phyloP scores from a whole-genome alignment of 129 eudicot species.

The Daucus carota region DNA sequence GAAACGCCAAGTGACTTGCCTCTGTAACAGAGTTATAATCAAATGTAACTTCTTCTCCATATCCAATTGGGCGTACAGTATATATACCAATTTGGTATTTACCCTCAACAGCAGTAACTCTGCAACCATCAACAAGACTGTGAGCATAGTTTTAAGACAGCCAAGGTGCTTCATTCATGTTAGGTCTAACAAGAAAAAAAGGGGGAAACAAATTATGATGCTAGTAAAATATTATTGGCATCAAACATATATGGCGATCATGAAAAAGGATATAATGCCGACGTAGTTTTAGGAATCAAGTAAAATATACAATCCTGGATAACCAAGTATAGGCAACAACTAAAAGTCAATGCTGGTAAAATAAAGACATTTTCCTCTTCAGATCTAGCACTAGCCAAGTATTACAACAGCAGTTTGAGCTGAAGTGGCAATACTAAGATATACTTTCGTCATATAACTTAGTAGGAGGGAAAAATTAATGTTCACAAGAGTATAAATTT shows the following conservation, averaged over 20 bases:
- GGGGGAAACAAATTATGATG: not conserved
- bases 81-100: conserved; percentile 96
- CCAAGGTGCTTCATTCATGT: not conserved
- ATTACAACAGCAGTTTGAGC: not conserved
- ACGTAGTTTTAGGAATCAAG: not conserved
- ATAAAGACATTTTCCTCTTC: not conserved
- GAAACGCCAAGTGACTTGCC: conserved; percentile 32
- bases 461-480: not conserved
- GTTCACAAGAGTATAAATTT: not conserved
- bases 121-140: conserved; percentile 19
- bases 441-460: not conserved
- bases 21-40: conserved; percentile 98
- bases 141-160: conserved; percentile 3
- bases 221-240: not conserved
- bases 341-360: not conserved
- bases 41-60: conserved; percentile 93
- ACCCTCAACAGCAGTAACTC: conserved; percentile 98
- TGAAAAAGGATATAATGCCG: not conserved
- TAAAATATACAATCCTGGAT: not conserved
- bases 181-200: not conserved
- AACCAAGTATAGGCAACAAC: not conserved
- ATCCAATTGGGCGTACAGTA: conserved; percentile 69
- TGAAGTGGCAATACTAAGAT: not conserved
- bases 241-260: not conserved
- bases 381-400: not conserved